A percentile compares a stretch with the other conserved stretches of the same genome.
Conservation (phyloP, 2,329 filamentous ascomycete genomes). For the Bipolaris sorokiniana region DNA sequence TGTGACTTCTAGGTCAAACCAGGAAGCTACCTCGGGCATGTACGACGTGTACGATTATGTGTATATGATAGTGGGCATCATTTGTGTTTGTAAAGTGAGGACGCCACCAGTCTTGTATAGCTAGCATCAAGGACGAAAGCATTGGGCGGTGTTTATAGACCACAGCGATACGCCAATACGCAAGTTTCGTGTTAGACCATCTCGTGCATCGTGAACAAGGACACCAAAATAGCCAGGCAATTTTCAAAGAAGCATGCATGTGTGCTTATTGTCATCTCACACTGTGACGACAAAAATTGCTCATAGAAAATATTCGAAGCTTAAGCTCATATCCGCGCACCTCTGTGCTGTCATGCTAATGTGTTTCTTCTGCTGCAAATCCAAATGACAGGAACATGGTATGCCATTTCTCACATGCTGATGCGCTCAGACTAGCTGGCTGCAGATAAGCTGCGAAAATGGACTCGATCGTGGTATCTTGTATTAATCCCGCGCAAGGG, state of each 20-base stretch:
- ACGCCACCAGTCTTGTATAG: slow-evolving; percentile 12
- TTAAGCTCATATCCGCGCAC: slow-evolving; percentile 4
- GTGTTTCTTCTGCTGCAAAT: slow-evolving; percentile 16
- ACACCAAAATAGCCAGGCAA: background rate
- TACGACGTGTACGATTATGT: slow-evolving; percentile 13
- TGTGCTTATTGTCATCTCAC: slow-evolving; percentile 15
- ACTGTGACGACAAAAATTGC: slow-evolving; percentile 17
- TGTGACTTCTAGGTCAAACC: slow-evolving; percentile 58
- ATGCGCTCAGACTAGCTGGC: slow-evolving; percentile 38
- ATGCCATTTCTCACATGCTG: slow-evolving; percentile 16
- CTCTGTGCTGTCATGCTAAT: slow-evolving; percentile 11
- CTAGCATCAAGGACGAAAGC: slow-evolving; percentile 10
- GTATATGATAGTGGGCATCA: background rate
- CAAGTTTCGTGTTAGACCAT: background rate
- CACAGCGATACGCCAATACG: background rate
- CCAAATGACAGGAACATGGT: slow-evolving; percentile 23
- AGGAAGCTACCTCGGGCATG: background rate
- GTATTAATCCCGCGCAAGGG: slow-evolving; percentile 28
- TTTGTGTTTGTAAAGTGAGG: slow-evolving; percentile 11
- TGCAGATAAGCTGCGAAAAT: slow-evolving; percentile 24
- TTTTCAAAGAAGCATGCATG: slow-evolving; percentile 20
- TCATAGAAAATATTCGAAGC: slow-evolving; percentile 10
- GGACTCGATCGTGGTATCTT: slow-evolving; percentile 30
- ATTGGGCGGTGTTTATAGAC: slow-evolving; percentile 19
- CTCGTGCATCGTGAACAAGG: background rate